phyloP scores from a whole-genome alignment of 2,329 filamentous ascomycete genomes.

The Fusarium buharicum region DNA sequence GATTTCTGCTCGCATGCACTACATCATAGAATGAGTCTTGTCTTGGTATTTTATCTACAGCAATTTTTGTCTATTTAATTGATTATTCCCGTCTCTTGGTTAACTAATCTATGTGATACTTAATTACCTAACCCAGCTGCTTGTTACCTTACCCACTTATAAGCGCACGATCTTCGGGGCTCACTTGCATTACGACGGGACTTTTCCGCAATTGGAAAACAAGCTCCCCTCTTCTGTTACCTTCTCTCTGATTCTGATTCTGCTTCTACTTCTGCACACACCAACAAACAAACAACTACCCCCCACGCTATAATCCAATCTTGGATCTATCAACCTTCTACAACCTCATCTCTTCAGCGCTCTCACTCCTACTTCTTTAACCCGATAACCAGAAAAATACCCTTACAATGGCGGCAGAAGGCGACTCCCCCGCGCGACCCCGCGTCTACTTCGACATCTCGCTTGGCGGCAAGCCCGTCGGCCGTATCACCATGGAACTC shows the following conservation, averaged over 20 bases:
- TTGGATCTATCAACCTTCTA: slow-evolving; percentile 10
- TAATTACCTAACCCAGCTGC: slow-evolving; percentile 4
- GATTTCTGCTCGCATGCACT: background rate
- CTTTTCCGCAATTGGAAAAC: slow-evolving; percentile 37
- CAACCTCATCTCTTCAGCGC: slow-evolving; percentile 12
- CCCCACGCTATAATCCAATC: slow-evolving; percentile 19
- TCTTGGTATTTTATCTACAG: background rate
- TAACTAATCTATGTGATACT: background rate
- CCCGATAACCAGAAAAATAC: background rate
- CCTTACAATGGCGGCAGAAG: slow-evolving; percentile 55
- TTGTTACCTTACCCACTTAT: slow-evolving; percentile 35
- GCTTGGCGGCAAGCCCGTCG: slow-evolving; percentile 77
- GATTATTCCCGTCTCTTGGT: background rate
- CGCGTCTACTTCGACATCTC: slow-evolving; percentile 94
- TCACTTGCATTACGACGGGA: slow-evolving; percentile 36
- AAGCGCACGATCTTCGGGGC: slow-evolving; percentile 36
- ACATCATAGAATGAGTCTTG: background rate
- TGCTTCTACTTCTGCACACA: slow-evolving; percentile 19
- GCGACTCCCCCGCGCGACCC: slow-evolving; percentile 66
- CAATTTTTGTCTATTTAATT: background rate
- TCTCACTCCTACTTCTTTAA: slow-evolving; percentile 1
- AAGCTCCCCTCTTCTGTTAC: slow-evolving; percentile 41
- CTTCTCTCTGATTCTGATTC: slow-evolving; percentile 34
- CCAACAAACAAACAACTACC: background rate
- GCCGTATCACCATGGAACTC: slow-evolving; percentile 88